phyloP scores from a whole-genome alignment of 2,329 filamentous ascomycete genomes.

The Diplodia sapinea region DNA sequence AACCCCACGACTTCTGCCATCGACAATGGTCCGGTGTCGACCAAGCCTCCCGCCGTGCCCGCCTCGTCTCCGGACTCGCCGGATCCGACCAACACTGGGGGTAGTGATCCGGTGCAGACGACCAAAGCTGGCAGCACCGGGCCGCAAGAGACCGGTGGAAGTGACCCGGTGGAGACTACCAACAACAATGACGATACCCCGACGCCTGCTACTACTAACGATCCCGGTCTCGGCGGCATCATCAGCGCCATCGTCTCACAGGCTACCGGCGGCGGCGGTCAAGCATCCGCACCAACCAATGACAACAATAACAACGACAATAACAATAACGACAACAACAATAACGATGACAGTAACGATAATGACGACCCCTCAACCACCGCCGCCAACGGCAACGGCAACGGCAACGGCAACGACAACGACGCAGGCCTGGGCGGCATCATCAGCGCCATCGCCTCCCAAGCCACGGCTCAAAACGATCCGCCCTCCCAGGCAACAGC shows the following conservation, averaged over 20 bases:
- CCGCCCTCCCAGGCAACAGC: not conserved
- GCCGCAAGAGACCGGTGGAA: slow-evolving; percentile 1
- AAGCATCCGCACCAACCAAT: not conserved
- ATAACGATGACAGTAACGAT: not conserved
- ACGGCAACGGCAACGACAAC: not conserved
- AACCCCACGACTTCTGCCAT: not conserved
- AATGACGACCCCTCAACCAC: not conserved
- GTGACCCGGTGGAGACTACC: not conserved
- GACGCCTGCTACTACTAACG: not conserved
- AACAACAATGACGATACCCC: not conserved
- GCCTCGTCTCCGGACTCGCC: slow-evolving; percentile 14
- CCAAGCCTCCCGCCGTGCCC: slow-evolving; percentile 5
- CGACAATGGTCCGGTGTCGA: not conserved
- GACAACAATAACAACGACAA: not conserved
- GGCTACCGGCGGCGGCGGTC: not conserved
- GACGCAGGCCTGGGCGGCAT: not conserved
- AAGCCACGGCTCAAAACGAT: not conserved
- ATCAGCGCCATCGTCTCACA: slow-evolving; percentile 21
- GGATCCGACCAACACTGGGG: not conserved
- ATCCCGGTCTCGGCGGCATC: slow-evolving; percentile 14
- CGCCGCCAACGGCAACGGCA: not conserved
- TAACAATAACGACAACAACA: not conserved
- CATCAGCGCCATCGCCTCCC: slow-evolving; percentile 3
- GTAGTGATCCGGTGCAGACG: not conserved
- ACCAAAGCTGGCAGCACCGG: not conserved